phyloP scores from a whole-genome alignment of 2,329 filamentous ascomycete genomes.

The Zalaria obscura region DNA sequence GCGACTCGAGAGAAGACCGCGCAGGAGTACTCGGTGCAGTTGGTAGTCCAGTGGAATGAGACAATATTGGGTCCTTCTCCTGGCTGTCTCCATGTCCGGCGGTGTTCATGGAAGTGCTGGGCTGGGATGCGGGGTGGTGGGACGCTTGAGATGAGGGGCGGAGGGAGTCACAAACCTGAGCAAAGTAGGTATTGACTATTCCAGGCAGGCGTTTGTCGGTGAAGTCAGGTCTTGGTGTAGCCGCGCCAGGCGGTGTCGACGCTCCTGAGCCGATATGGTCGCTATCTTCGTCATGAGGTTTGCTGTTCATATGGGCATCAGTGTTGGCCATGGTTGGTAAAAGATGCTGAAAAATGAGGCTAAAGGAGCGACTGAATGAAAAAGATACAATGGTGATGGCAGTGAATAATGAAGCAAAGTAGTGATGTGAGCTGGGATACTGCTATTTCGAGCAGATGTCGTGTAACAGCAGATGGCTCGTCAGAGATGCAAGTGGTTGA shows the following conservation, averaged over 20 bases:
- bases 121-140: conserved; percentile 20
- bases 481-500: background rate
- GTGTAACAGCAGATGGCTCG: background rate
- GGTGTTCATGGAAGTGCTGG: conserved; percentile 8
- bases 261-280: conserved; percentile 69
- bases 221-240: conserved; percentile 84
- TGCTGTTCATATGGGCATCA: conserved; percentile 16
- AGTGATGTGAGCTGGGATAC: background rate
- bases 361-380: background rate
- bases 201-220: conserved; percentile 90
- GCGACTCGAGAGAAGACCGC: conserved; percentile 8
- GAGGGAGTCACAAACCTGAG: conserved; percentile 93
- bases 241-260: conserved; percentile 78
- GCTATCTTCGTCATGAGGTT: conserved; percentile 51
- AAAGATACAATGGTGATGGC: background rate
- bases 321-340: conserved; percentile 14
- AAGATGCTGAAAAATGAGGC: conserved; percentile 4
- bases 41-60: conserved; percentile 10
- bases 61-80: conserved; percentile 6
- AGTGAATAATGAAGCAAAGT: background rate
- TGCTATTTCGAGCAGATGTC: background rate
- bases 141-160: conserved; percentile 22
- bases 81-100: conserved; percentile 9
- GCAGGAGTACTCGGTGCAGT: conserved; percentile 21
- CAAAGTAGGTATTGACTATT: conserved; percentile 83